Base-by-base conservation (phyloP, 1,284 basidiomycete species). In the Puccinia coronata region DNA sequence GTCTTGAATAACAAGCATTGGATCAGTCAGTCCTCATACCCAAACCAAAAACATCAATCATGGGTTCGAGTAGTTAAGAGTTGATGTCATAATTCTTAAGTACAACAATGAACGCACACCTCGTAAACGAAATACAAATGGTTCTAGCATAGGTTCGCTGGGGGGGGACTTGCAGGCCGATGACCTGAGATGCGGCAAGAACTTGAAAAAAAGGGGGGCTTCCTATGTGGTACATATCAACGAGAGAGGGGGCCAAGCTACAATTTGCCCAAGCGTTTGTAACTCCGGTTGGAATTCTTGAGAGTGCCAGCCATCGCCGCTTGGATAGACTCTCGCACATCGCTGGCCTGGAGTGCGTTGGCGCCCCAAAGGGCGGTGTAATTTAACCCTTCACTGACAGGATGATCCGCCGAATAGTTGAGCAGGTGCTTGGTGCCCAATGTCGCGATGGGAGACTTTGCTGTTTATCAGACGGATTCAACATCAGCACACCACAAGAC, bases 311-410 rank as follows among this genome's bases (percentile, higher is more conserved):
- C 28, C 5, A 61, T 16, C 11, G 57, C 34, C 16, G 65, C 53
- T 59, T 57, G 18, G 18, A 79, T 79, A 2, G 76, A 70, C 41
- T 79, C 76, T 31, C 41, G 43, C 4, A 80, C 78, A 55, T 80
- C 78, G 25, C 25, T 51, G 23, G 78, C 78, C 63, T 80, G 78
- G 31, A 80, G 57, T 20, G 78, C 63, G 51, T 70, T 80, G 18
- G 89, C 87, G 85, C 94, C 95, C 93, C 93, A 94, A 0, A 89
- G 89, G 0, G 90, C 90, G 0, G 92, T 93, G 84, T 94, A 96
- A 28, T 90, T 89, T 71, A 96, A 87, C 63, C 92, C 95, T 82
- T 95, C 92, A 12, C 90, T 87, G 12, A 96, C 91, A 53, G 92
- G 93, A 82, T 82, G 83, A 65, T 84, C 82, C 12, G 82, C 79